phyloP scores from a whole-genome alignment of 257 asterid genomes.

The Eustoma russellianum region DNA sequence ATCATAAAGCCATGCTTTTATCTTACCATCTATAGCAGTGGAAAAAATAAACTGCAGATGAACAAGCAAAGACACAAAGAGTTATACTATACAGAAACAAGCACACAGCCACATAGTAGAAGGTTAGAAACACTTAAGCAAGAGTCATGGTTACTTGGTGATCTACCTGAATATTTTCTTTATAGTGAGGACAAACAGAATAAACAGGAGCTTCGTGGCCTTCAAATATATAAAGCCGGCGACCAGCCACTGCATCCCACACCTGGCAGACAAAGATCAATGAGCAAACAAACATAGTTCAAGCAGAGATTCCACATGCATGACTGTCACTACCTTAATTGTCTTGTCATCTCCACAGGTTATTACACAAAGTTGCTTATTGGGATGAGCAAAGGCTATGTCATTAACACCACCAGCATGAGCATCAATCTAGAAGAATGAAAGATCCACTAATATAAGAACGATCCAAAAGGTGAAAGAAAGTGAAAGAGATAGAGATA shows the following conservation, averaged over 20 bases:
- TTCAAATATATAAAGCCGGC: constrained; percentile 65
- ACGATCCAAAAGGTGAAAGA: neutral
- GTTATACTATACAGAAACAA: too few relatives aligned
- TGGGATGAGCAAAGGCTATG: constrained; percentile 87
- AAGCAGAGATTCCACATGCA: neutral
- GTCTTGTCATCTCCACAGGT: constrained; percentile 96
- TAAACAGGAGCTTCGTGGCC: constrained; percentile 93
- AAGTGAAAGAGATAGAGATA: constrained; percentile 3
- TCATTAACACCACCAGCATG: constrained; percentile 90
- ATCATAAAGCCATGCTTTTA: constrained; percentile 97
- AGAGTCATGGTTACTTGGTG: neutral
- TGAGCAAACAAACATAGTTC: neutral
- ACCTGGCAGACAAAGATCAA: constrained; percentile 39
- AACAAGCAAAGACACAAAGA: neutral
- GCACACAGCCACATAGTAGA: too few relatives aligned
- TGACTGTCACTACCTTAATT: constrained; percentile 47
- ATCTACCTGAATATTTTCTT: constrained; percentile 78
- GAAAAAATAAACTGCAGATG: constrained; percentile 83
- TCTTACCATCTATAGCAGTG: constrained; percentile 93
- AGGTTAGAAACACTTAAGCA: neutral
- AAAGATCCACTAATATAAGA: constrained; percentile 11
- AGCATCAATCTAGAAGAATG: constrained; percentile 66
- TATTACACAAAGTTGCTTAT: constrained; percentile 81
- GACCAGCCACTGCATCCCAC: constrained; percentile 87
- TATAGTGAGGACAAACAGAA: constrained; percentile 88